Percentiles rank a stretch among this genome's conserved stretches.
These are phyloP conservation scores for Rugonectria rugulosa DNA, from an alignment of 2,329 filamentous ascomycete genomes.

Conservation along the genomic window DNA sequence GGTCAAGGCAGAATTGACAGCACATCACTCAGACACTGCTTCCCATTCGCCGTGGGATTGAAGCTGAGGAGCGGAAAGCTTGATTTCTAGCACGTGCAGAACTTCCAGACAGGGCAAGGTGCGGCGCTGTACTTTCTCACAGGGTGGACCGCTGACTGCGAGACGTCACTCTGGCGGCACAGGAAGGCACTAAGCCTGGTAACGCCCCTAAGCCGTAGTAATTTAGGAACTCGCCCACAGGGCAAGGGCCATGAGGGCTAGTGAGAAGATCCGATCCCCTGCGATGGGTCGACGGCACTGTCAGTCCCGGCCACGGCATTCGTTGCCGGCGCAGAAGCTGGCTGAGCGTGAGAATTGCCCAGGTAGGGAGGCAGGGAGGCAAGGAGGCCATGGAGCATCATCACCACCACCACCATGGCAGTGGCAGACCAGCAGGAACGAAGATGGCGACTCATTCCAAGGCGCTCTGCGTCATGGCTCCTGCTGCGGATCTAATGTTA, in stretches of 20 bases:
- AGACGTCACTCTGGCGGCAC: neutral
- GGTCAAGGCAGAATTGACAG: neutral
- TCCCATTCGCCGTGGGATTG: slow-evolving; percentile 2
- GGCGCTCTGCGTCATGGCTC: neutral
- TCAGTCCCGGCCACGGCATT: neutral
- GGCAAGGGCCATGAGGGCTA: too few relatives aligned
- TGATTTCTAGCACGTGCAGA: slow-evolving; percentile 10
- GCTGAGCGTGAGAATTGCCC: neutral
- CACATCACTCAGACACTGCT: neutral
- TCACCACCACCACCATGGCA: too few relatives aligned
- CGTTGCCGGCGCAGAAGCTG: neutral
- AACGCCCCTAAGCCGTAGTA: too few relatives aligned
- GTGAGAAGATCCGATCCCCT: neutral
- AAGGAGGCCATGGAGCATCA: too few relatives aligned
- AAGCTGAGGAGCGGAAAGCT: neutral
- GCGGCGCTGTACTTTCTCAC: neutral
- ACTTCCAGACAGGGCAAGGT: slow-evolving; percentile 6
- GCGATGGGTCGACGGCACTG: neutral
- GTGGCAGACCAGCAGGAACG: too few relatives aligned
- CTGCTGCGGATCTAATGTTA: too few relatives aligned
- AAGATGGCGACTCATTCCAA: too few relatives aligned
- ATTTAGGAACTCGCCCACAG: too few relatives aligned
- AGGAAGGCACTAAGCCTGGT: neutral
- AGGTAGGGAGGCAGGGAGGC: neutral
- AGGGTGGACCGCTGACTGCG: neutral